Conservation (phyloP, 148 eudicot species). For the Linanthus parryae region DNA sequence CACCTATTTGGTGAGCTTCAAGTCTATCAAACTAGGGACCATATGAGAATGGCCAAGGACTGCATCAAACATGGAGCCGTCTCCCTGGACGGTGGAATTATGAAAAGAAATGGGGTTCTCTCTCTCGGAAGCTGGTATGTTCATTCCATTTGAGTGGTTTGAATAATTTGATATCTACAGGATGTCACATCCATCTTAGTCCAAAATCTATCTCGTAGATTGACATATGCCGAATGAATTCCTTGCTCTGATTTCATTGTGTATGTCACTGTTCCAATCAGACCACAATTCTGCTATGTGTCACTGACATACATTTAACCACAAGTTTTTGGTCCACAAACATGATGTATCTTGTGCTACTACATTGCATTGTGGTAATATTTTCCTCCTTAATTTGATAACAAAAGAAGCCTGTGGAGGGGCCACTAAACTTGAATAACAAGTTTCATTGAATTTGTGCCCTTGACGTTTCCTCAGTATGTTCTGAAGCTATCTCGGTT, state of each 20-base stretch:
- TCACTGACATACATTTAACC: background rate
- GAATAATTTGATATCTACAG: background rate
- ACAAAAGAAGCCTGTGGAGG: too few species aligned
- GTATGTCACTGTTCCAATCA: background rate
- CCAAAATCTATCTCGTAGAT: background rate
- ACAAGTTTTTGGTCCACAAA: background rate
- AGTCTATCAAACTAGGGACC: slow-evolving; percentile 45
- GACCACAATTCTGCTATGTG: background rate
- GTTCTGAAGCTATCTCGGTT: background rate
- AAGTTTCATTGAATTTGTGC: too few species aligned
- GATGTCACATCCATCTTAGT: background rate
- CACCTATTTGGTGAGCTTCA: slow-evolving; percentile 64
- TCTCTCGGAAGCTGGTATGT: slow-evolving; percentile 40
- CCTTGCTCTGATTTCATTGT: too few species aligned
- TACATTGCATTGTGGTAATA: too few species aligned
- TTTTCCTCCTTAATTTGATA: too few species aligned
- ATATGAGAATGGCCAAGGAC: slow-evolving; percentile 36
- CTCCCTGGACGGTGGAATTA: slow-evolving; percentile 66
- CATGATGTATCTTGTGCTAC: too few species aligned
- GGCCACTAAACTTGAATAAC: too few species aligned
- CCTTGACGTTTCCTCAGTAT: too few species aligned
- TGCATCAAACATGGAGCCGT: slow-evolving; percentile 48
- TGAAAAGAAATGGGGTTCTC: slow-evolving; percentile 43
- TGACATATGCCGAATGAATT: background rate
- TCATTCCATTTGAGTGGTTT: too few species aligned